Conservation (phyloP, 2,329 filamentous ascomycete species). For the Ceratocystis eucalypticola region DNA sequence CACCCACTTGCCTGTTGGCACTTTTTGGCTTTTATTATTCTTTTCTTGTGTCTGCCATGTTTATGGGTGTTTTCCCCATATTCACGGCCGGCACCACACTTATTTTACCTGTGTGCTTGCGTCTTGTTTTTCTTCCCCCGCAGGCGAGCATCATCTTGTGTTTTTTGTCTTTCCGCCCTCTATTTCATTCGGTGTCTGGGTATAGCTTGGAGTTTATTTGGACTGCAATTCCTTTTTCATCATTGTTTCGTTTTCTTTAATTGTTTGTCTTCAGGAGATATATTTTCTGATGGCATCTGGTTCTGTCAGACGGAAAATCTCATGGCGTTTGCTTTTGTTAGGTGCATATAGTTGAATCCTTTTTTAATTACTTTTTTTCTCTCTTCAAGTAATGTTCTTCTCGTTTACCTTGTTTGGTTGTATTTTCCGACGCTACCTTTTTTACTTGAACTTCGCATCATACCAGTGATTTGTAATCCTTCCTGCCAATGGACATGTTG, state of each 20-base stretch:
- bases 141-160: background rate
- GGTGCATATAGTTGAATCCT: background rate
- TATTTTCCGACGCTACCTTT: background rate
- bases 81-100: background rate
- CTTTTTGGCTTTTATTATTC: background rate
- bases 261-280: background rate
- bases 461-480: background rate
- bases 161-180: background rate
- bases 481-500: background rate
- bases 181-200: conserved; percentile 4
- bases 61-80: background rate
- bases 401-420: background rate
- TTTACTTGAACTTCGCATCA: background rate
- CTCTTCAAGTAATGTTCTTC: background rate
- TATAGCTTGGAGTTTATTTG: conserved; percentile 12
- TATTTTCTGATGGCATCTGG: background rate
- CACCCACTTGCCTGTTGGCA: background rate
- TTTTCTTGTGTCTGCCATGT: background rate
- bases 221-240: background rate
- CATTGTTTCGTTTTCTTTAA: background rate
- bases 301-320: background rate
- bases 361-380: background rate
- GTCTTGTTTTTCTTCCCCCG: conserved; percentile 7
- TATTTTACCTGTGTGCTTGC: background rate
- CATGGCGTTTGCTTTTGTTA: background rate